Evolutionary conservation across 1,139 yeast species (phyloP).

Genomic region (Debaryomyces robertsiae): DNA sequence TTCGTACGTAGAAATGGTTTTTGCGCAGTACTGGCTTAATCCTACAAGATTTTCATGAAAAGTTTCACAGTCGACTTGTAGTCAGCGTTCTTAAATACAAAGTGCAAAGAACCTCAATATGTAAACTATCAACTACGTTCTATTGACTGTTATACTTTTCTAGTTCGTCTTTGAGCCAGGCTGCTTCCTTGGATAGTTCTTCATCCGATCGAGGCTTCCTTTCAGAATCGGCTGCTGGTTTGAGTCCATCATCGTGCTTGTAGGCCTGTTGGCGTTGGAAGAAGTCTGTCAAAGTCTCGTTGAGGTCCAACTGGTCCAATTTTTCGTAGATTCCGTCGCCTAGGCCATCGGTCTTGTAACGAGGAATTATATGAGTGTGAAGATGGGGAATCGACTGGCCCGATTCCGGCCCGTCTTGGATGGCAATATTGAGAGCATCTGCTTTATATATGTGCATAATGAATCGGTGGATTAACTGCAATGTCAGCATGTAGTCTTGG

Average conservation of each 20-base stretch:
- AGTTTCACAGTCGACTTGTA: slow-evolving; percentile 1
- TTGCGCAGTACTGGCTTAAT: no score
- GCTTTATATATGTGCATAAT: slow-evolving; percentile 69
- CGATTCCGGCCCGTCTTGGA: slow-evolving; percentile 94
- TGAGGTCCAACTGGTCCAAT: slow-evolving; percentile 52
- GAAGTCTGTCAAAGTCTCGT: slow-evolving; percentile 33
- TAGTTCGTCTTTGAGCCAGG: slow-evolving; percentile 47
- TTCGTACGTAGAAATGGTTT: no score
- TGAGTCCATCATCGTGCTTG: slow-evolving; percentile 29
- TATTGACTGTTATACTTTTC: slow-evolving; percentile 22
- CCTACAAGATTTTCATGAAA: no score
- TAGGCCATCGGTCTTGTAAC: slow-evolving; percentile 62
- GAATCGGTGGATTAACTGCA: slow-evolving; percentile 71
- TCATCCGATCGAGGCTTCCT: slow-evolving; percentile 56
- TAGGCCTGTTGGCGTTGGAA: slow-evolving; percentile 28
- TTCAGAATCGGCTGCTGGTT: slow-evolving; percentile 47
- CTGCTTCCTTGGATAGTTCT: slow-evolving; percentile 69
- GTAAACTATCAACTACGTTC: background rate
- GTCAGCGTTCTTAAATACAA: no score
- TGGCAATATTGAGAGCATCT: slow-evolving; percentile 81
- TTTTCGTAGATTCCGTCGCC: slow-evolving; percentile 71
- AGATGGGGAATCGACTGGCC: slow-evolving; percentile 95
- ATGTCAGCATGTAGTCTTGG: slow-evolving; percentile 71
- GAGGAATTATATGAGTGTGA: slow-evolving; percentile 90
- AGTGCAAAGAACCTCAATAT: background rate